phyloP scores from a whole-genome alignment of 345 rosid genomes.

The Kernera saxatilis region DNA sequence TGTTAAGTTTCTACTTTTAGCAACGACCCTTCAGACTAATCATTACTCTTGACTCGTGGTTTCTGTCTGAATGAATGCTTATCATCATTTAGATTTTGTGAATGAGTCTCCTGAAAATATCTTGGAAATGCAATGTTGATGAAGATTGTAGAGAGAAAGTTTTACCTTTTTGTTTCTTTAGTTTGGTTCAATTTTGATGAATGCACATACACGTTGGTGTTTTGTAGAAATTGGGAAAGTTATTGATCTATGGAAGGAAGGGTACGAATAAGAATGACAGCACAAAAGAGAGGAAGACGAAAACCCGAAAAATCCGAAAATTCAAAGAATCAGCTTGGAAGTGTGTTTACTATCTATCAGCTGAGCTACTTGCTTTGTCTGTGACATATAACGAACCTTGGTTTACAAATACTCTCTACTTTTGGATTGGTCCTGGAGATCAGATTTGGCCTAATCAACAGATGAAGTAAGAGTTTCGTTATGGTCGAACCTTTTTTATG shows the following conservation, averaged over 20 bases:
- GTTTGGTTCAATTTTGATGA: neutral
- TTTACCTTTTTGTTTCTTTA: neutral
- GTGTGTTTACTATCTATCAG: slow-evolving; percentile 75
- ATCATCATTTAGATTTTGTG: neutral
- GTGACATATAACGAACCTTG: slow-evolving; percentile 83
- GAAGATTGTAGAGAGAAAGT: neutral
- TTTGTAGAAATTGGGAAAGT: slow-evolving; percentile 54
- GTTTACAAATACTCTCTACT: slow-evolving; percentile 70
- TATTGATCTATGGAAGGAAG: slow-evolving; percentile 53
- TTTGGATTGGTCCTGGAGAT: slow-evolving; percentile 93
- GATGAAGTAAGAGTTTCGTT: slow-evolving; percentile 50
- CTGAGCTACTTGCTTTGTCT: slow-evolving; percentile 67
- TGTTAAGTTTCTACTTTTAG: slow-evolving; percentile 11
- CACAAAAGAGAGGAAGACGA: slow-evolving; percentile 42
- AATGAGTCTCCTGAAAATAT: neutral
- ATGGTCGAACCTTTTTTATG: neutral
- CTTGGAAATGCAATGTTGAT: neutral
- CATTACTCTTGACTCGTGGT: slow-evolving; percentile 12
- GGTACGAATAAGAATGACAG: slow-evolving; percentile 20
- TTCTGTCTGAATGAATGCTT: neutral
- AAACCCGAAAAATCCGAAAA: slow-evolving; percentile 41
- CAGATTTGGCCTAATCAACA: slow-evolving; percentile 95
- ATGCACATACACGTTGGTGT: neutral
- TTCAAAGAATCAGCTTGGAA: slow-evolving; percentile 99
- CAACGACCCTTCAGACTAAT: slow-evolving; percentile 1